Evolutionary conservation across 345 rosid species (phyloP), one percentile per base, ranked within the genome.

Genomic region (Microthlaspi erraticum): DNA sequence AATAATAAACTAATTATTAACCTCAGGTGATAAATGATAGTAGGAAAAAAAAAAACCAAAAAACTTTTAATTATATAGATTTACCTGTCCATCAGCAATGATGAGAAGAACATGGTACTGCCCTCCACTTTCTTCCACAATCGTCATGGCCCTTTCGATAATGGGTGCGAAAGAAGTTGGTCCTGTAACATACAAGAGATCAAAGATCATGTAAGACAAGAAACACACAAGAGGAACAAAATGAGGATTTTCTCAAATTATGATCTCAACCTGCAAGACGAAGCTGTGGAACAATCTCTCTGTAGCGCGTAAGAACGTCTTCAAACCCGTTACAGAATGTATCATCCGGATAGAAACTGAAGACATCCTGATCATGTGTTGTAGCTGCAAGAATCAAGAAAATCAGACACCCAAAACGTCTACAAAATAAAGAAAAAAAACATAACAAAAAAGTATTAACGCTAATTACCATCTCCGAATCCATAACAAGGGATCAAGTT

Each of bases 161-260:
- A 84, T 72, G 45, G 96, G 97, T 31, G 92, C 97, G 57, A 91
- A 91, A 54, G 97, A 92, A 23, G 96, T 92, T 2, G 97, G 97
- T 13, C 96, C 95, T 91, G 80, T 36, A 9, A 59, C 50, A 46
- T 0, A 7, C n/a, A 51, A 32, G 9, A 0, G 0, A 70, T 3
- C 20, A 26, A 49, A 60, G 29, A 43, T 57, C 50, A 77, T 36
- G 33, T 75, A 42, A 74, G 46, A 19, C n/a, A 50, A 50, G 51
- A 19, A 62, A 50, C 43, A 58, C 39, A 31, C 16, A 53, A 33
- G 7, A 34, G 11, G 13, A 60, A 36, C 39, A 41, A 62, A 50
- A 55, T 54, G 39, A 34, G 17, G 46, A 69, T 14, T 41, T 72
- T 52, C 6, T 57, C n/a, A 34, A 13, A 7, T n/a, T n/a, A 26